phyloP scores from a whole-genome alignment of 2,329 filamentous ascomycete genomes.

The Aureobasidium melanogenum region DNA sequence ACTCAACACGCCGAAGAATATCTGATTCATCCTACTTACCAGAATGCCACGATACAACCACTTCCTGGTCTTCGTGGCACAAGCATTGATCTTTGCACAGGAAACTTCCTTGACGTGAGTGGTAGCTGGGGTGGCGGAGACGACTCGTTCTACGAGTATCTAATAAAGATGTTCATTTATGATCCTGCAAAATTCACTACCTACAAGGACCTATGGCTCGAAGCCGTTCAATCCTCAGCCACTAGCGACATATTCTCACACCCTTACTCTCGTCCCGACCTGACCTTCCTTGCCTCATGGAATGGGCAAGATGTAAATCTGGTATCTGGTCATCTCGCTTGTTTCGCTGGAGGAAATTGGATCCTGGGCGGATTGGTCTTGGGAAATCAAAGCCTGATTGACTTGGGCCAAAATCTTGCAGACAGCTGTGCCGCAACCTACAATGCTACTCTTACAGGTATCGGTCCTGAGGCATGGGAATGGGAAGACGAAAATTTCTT shows the following conservation, averaged over 20 bases:
- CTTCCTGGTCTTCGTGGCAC: slow-evolving; percentile 70
- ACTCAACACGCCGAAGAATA: slow-evolving; percentile 60
- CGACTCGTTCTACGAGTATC: slow-evolving; percentile 81
- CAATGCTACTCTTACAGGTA: slow-evolving; percentile 54
- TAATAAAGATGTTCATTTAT: slow-evolving; percentile 87
- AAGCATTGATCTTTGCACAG: slow-evolving; percentile 54
- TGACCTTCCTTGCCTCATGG: slow-evolving; percentile 62
- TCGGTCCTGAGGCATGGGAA: slow-evolving; percentile 59
- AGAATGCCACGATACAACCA: slow-evolving; percentile 45
- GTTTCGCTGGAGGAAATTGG: slow-evolving; percentile 79
- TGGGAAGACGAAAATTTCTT: slow-evolving; percentile 31
- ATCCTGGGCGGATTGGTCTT: slow-evolving; percentile 71
- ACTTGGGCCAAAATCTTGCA: slow-evolving; percentile 66
- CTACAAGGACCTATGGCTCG: slow-evolving; percentile 65
- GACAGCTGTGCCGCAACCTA: slow-evolving; percentile 70
- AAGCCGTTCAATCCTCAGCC: slow-evolving; percentile 68
- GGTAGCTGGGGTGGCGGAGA: slow-evolving; percentile 72
- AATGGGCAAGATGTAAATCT: slow-evolving; percentile 33
- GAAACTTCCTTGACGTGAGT: slow-evolving; percentile 54
- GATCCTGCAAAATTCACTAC: slow-evolving; percentile 52
- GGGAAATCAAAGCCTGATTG: slow-evolving; percentile 54
- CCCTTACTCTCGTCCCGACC: slow-evolving; percentile 55
- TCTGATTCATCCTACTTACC: slow-evolving; percentile 50
- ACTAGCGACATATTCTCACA: slow-evolving; percentile 56
- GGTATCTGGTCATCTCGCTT: slow-evolving; percentile 51